Evolutionary conservation across 2,329 filamentous ascomycete genomes (phyloP), one percentile per base, ranked within the genome.

Genomic region (Cordyceps cateniannulata): DNA sequence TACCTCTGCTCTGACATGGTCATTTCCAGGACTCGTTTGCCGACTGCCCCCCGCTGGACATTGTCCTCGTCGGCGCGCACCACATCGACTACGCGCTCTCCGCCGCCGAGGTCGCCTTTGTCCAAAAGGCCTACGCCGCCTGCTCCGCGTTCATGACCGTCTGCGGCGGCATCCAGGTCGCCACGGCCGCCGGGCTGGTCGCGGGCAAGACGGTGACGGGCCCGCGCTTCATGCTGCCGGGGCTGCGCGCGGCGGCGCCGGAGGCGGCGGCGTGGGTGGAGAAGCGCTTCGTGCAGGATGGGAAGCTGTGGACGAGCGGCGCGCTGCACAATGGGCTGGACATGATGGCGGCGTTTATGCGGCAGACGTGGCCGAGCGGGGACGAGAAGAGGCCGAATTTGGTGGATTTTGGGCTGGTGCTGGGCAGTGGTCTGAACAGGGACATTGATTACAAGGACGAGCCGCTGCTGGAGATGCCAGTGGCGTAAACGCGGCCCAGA

Each of bases 11-110:
- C n/a, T n/a, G n/a, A n/a, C n/a, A n/a, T n/a, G n/a, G n/a, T n/a
- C n/a, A n/a, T n/a, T n/a, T n/a, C n/a, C n/a, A 77, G 75, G 69
- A 78, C 63, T 72, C 72, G 0, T 78, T 77, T 29, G 69, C 69
- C 3, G 69, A 69, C 1, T 77, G 75, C 49, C 76, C 76, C 0
- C 63, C 69, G 0, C 68, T 79, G 7, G 76, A 79, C 62, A 71
- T 78, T 53, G 71, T 73, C 20, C 68, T 78, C 48, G 73, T 77
- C 59, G 76, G 76, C 0, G 76, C 76, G 6, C 66, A 71, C 38
- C 42, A 67, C 14, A 4, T 62, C 1, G 52, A 44, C 2, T 73
- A 77, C 57, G 61, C 63, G 5, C 65, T 67, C 3, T 74, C 53
- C n/a, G 67, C 70, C 10, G 62, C 64, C 5, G 76, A 78, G 58